Evolutionary conservation across 1,139 yeast species (phyloP), one percentile per base, ranked within the genome.

Genomic region (Kodamaea arcana): DNA sequence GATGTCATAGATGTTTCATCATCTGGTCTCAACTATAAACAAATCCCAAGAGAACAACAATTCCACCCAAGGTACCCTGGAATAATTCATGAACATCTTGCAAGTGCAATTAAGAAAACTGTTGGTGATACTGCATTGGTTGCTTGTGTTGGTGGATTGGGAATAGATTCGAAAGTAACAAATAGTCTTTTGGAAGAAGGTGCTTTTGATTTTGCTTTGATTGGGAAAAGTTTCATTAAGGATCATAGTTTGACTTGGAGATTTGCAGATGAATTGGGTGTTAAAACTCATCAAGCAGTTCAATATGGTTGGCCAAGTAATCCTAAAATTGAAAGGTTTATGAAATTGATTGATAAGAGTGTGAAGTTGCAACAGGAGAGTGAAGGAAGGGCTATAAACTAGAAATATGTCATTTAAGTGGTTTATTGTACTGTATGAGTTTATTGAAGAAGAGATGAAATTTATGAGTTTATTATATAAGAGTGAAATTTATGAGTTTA

Each of bases 1-100:
- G 75, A 72, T 42, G 56, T 75, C 9, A 45, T 77, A 24, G 83
- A 78, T 47, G 62, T 71, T 28, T 74, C 81, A 3, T 62, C 77
- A 11, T 81, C 81, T 32, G 81, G 80, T 29, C 68, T 63, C 48
- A 60, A 60, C 41, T 42, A 60, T 24, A 48, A 56, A 18, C 29
- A 14, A n/a, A 10, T 26, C 17, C 29, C 17, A 26, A 26, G 29
- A 26, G 39, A 12, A 21, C 21, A 6, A 6, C 29, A 26, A n/a
- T 8, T 12, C 18, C 13, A 13, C 9, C 29, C 29, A 26, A 26
- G 29, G n/a, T 26, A 26, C 29, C 29, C 17, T 10, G 29, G 29
- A 8, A 18, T 24, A n/a, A 27, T 58, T 9, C 71, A 63, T 43
- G 60, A 61, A n/a, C 64, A 60, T 15, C 54, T 57, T 31, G 69